These are phyloP conservation scores for Fusarium transvaalense DNA, from an alignment of 2,329 filamentous ascomycete genomes.

Conservation along the genomic window DNA sequence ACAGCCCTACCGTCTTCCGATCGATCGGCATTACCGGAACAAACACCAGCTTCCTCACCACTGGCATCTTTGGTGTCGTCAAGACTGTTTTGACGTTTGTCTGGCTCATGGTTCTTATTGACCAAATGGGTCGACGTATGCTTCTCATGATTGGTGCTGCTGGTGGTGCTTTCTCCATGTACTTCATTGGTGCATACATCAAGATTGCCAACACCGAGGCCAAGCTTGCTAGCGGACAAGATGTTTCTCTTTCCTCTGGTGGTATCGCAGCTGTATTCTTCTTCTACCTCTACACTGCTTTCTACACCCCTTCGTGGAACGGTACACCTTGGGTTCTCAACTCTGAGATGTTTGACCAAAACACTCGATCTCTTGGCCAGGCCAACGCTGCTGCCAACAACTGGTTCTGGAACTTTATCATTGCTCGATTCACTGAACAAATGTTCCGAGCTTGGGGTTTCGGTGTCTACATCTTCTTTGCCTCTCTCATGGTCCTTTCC, in stretches of 20 bases:
- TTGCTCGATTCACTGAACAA: conserved; percentile 74
- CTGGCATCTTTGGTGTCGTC: conserved; percentile 82
- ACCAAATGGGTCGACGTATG: conserved; percentile 66
- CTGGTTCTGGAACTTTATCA: conserved; percentile 80
- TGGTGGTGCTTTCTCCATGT: conserved; percentile 76
- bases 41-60: conserved; percentile 66
- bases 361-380: conserved; percentile 73
- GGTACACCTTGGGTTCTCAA: conserved; percentile 82
- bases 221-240: conserved; percentile 49
- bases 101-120: conserved; percentile 77
- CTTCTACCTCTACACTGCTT: conserved; percentile 68
- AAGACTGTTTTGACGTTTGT: conserved; percentile 77
- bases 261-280: conserved; percentile 76
- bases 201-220: conserved; percentile 62
- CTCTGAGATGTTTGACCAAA: conserved; percentile 80
- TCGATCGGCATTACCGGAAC: conserved; percentile 61
- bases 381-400: conserved; percentile 78
- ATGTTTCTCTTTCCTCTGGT: conserved; percentile 54
- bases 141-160: conserved; percentile 73
- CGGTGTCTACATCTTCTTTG: conserved; percentile 78
- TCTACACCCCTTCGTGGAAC: conserved; percentile 80
- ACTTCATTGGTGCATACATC: conserved; percentile 64
- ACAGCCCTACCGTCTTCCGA: conserved; percentile 62
- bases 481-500: conserved; percentile 69
- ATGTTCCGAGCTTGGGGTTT: conserved; percentile 72